phyloP scores from a whole-genome alignment of 2,329 filamentous ascomycete species.

The Blastomyces parvus region DNA sequence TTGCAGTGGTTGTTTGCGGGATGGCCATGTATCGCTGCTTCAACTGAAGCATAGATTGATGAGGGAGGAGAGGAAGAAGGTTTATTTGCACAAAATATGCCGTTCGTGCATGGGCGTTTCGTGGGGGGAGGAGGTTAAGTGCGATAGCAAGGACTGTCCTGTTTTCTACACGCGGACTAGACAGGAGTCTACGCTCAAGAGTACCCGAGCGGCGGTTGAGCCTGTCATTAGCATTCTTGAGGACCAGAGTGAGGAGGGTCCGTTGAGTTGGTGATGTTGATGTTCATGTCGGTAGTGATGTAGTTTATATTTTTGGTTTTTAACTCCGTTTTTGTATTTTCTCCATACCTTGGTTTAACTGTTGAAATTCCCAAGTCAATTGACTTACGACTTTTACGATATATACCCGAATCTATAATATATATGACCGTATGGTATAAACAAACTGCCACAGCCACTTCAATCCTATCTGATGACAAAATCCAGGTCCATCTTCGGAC shows the following conservation, averaged over 20 bases:
- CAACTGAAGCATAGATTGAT: constrained; percentile 54
- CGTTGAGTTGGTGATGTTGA: constrained; percentile 34
- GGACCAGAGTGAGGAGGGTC: constrained; percentile 23
- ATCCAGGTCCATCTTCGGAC: neutral
- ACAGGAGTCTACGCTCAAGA: constrained; percentile 29
- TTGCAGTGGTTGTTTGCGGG: constrained; percentile 29
- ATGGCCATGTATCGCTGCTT: constrained; percentile 50
- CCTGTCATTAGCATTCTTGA: constrained; percentile 32
- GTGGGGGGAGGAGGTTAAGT: constrained; percentile 67
- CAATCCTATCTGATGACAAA: neutral
- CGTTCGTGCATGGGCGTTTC: constrained; percentile 66
- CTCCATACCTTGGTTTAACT: neutral
- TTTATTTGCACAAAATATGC: constrained; percentile 62
- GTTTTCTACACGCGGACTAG: constrained; percentile 61
- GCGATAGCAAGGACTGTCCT: constrained; percentile 85
- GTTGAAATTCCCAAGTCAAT: neutral
- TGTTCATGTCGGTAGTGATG: constrained; percentile 12
- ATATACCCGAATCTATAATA: neutral
- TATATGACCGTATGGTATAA: neutral
- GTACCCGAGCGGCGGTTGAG: constrained; percentile 28
- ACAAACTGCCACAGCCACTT: neutral
- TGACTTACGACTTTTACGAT: neutral
- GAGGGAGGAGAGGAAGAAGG: constrained; percentile 52
- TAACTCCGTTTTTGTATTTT: neutral
- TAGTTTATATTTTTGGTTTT: neutral